Percentiles rank a stretch among this genome's conserved stretches.
phyloP scores from a whole-genome alignment of 108 stramenopile genomes.

The Nitzschia sp. region DNA sequence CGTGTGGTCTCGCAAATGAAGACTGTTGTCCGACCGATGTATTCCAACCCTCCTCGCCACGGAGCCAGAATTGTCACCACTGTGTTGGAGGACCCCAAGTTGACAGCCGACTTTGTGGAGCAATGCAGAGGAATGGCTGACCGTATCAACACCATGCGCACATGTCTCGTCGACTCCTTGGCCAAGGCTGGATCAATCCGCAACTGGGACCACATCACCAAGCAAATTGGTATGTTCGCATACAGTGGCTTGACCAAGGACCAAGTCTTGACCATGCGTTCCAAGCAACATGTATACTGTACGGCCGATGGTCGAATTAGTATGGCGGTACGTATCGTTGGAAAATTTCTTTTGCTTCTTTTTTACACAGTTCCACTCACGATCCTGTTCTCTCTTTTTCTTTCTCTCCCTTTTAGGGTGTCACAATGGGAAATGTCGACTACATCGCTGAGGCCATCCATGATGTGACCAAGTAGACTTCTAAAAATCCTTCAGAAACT shows the following conservation, averaged over 20 bases:
- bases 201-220: conserved; percentile 96
- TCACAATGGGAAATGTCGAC: conserved; percentile 93
- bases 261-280: conserved; percentile 85
- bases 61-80: conserved; percentile 94
- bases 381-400: conserved; percentile 4
- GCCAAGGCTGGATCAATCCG: conserved; percentile 76
- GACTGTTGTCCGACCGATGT: conserved; percentile 94
- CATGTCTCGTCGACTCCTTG: conserved; percentile 63
- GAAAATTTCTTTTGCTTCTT: too few species aligned
- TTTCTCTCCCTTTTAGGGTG: conserved; percentile 56
- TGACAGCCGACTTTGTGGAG: conserved; percentile 80
- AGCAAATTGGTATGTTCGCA: conserved; percentile 97
- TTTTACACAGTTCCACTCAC: not conserved
- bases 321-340: conserved; percentile 84
- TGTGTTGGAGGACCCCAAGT: conserved; percentile 77
- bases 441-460: conserved; percentile 93
- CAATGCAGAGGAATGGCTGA: conserved; percentile 98
- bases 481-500: too few species aligned
- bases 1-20: conserved; percentile 95
- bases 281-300: conserved; percentile 95
- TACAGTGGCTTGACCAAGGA: conserved; percentile 92
- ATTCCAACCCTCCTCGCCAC: conserved; percentile 97
- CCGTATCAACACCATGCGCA: conserved; percentile 92
- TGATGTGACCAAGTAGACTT: conserved; percentile 82
- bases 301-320: conserved; percentile 97